These are phyloP conservation scores for Pyrenophora graminea DNA, from an alignment of 2,329 filamentous ascomycete genomes.

Conservation along the genomic window DNA sequence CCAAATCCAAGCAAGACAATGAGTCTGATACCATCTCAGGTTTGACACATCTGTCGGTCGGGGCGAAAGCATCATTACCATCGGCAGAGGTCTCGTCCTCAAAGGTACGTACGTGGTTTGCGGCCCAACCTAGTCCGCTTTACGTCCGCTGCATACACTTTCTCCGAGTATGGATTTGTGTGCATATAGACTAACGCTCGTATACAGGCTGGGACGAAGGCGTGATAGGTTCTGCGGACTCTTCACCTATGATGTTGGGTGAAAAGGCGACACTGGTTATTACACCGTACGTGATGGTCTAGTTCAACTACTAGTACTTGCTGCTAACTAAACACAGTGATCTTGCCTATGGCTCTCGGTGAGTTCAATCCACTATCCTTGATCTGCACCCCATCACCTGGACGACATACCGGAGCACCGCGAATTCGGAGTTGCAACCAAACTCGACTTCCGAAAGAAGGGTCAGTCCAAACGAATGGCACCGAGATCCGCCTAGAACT, in stretches of 20 bases:
- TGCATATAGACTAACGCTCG: constrained; percentile 24
- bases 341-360: constrained; percentile 46
- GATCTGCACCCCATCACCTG: background rate
- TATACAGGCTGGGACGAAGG: constrained; percentile 64
- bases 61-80: constrained; percentile 74
- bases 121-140: constrained; percentile 1
- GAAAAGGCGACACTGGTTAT: constrained; percentile 89
- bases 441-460: background rate
- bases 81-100: constrained; percentile 86
- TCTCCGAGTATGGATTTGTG: constrained; percentile 1
- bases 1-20: background rate
- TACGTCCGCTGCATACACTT: constrained; percentile 5
- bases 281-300: constrained; percentile 61
- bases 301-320: background rate
- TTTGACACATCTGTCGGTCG: constrained; percentile 87
- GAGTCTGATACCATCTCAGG: constrained; percentile 53
- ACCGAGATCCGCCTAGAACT: background rate
- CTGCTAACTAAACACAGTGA: constrained; percentile 37
- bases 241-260: constrained; percentile 76
- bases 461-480: background rate
- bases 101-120: constrained; percentile 69
- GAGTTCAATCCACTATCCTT: constrained; percentile 22
- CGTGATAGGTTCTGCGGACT: constrained; percentile 56
- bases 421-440: background rate
- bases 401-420: constrained; percentile 1